phyloP scores from a whole-genome alignment of 441 rosid genomes.

The Capsella rubella region DNA sequence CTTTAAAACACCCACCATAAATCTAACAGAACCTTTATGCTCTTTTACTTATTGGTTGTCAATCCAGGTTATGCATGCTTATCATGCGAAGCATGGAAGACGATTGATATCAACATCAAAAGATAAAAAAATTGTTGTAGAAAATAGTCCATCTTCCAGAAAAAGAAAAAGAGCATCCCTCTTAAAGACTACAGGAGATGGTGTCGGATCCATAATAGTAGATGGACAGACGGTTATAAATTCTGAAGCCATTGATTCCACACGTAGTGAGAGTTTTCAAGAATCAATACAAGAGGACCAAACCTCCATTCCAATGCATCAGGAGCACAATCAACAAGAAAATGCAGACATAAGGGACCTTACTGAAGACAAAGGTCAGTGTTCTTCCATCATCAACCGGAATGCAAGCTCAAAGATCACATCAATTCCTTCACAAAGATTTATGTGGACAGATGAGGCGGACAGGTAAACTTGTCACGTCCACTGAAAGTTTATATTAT shows the following conservation, averaged over 20 bases:
- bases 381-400: conserved; percentile 52
- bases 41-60: conserved; percentile 34
- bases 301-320: conserved; percentile 42
- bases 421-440: conserved; percentile 63
- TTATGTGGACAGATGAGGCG: conserved; percentile 84
- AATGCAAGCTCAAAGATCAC: conserved; percentile 56
- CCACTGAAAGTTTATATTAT: conserved; percentile 31
- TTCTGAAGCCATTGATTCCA: conserved; percentile 48
- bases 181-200: conserved; percentile 50
- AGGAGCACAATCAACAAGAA: conserved; percentile 52
- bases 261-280: conserved; percentile 42
- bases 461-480: conserved; percentile 66
- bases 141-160: conserved; percentile 50
- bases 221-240: conserved; percentile 30
- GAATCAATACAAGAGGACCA: conserved; percentile 49
- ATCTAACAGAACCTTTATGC: conserved; percentile 6
- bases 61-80: conserved; percentile 82
- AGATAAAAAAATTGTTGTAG: conserved; percentile 41
- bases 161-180: conserved; percentile 67
- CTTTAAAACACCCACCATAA: too few species aligned
- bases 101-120: conserved; percentile 48
- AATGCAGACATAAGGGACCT: conserved; percentile 49
- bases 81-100: conserved; percentile 63
- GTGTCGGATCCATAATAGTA: conserved; percentile 44
- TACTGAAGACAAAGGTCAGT: conserved; percentile 56